These are phyloP conservation scores for Diaporthe aspalathi DNA, from an alignment of 2,329 filamentous ascomycete species.

Conservation along the genomic window DNA sequence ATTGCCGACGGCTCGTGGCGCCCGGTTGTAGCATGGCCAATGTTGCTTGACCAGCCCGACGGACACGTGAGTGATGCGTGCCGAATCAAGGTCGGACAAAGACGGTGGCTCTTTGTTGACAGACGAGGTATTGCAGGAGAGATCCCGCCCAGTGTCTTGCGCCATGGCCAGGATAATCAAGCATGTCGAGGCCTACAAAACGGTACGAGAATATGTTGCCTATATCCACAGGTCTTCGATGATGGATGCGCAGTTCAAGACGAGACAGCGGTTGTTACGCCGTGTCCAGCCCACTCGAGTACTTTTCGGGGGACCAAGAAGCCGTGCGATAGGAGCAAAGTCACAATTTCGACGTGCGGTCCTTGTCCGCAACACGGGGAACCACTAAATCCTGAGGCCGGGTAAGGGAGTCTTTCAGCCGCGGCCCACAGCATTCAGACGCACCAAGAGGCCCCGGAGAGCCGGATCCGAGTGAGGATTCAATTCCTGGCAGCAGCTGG, in stretches of 20 bases:
- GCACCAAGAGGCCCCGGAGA: slow-evolving; percentile 3
- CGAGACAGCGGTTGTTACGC: background rate
- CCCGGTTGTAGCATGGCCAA: background rate
- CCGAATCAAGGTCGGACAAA: slow-evolving; percentile 7
- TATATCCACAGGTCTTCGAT: slow-evolving; percentile 26
- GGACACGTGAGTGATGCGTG: background rate
- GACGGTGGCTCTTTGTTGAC: slow-evolving; percentile 2
- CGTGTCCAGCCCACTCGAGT: slow-evolving; percentile 9
- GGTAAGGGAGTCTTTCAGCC: background rate
- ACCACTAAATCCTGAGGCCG: slow-evolving; percentile 13
- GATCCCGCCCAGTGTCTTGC: background rate
- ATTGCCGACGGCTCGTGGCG: slow-evolving; percentile 5
- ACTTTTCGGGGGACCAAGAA: slow-evolving; percentile 6
- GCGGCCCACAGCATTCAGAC: slow-evolving; percentile 16
- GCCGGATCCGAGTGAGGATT: slow-evolving; percentile 1
- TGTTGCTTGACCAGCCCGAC: background rate
- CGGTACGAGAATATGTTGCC: slow-evolving; percentile 3
- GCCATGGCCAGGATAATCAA: background rate
- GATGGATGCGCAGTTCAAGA: slow-evolving; percentile 14
- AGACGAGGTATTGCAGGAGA: background rate
- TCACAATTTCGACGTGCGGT: slow-evolving; percentile 21
- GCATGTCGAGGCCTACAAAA: background rate
- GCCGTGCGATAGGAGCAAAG: background rate
- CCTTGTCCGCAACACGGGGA: background rate
- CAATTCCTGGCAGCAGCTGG: background rate